phyloP scores from a whole-genome alignment of 192 early-diverging fungal species.

The Backusella tarrabulga region DNA sequence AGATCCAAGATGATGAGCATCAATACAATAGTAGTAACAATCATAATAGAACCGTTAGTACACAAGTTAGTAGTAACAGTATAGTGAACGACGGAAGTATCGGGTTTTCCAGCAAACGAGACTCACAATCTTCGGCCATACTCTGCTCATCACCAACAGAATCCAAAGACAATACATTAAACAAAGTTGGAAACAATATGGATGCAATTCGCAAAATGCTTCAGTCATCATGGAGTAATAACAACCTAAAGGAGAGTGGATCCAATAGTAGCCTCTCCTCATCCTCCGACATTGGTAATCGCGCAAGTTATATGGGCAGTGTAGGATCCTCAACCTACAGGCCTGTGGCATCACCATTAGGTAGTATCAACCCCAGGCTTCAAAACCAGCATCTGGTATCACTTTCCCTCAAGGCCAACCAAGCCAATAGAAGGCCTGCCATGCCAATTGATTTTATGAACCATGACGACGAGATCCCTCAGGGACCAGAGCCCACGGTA shows the following conservation, averaged over 20 bases:
- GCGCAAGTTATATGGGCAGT: background rate
- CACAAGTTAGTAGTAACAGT: background rate
- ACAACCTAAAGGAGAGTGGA: conserved; percentile 16
- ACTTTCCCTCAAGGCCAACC: conserved; percentile 8
- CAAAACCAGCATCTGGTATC: conserved; percentile 28
- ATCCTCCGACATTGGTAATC: background rate
- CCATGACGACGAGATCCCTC: background rate
- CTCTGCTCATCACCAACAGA: background rate
- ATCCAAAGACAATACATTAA: conserved; percentile 1
- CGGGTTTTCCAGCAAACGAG: background rate
- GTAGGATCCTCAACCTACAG: background rate
- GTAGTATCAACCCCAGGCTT: conserved; percentile 22
- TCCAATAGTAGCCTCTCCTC: conserved; percentile 18
- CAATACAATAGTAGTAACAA: background rate
- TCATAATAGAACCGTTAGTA: background rate
- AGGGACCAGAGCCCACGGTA: conserved; percentile 15
- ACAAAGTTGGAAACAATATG: conserved; percentile 13
- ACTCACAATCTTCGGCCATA: background rate
- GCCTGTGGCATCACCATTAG: conserved; percentile 3
- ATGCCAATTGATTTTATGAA: conserved; percentile 24
- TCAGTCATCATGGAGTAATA: conserved; percentile 27
- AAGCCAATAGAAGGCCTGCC: background rate
- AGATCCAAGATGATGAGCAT: background rate
- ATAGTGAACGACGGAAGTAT: background rate
- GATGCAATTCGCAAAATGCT: conserved; percentile 24